These are phyloP conservation scores for Penicilliopsis zonata DNA, from an alignment of 495 filamentous ascomycete genomes.

Conservation along the genomic window DNA sequence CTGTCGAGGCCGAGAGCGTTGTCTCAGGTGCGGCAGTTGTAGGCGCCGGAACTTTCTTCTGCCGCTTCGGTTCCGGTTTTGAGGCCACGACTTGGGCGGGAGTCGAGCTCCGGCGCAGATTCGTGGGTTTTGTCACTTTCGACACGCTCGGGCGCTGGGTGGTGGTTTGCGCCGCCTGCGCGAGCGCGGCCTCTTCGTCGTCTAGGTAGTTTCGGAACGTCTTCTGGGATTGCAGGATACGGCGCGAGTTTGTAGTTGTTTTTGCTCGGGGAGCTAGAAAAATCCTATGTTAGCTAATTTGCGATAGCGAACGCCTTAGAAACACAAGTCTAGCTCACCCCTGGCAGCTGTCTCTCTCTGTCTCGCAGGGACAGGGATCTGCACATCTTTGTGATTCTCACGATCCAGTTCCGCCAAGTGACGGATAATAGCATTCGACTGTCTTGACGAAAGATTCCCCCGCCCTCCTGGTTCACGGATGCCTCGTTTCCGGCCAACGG, in stretches of 20 bases:
- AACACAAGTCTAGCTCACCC: constrained; percentile 16
- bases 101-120: constrained; percentile 19
- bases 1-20: not conserved
- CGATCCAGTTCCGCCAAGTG: constrained; percentile 70
- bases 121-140: constrained; percentile 10
- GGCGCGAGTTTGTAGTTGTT: constrained; percentile 69
- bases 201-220: constrained; percentile 84
- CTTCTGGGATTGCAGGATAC: constrained; percentile 84
- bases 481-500: constrained; percentile 51
- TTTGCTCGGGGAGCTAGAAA: constrained; percentile 31
- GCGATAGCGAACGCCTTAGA: not conserved
- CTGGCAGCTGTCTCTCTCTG: constrained; percentile 35
- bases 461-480: constrained; percentile 39
- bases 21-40: no score
- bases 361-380: constrained; percentile 51
- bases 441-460: constrained; percentile 56
- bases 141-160: constrained; percentile 4
- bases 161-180: constrained; percentile 26
- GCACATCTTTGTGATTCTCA: constrained; percentile 62
- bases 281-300: no score
- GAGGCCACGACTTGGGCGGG: constrained; percentile 14
- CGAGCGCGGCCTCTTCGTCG: constrained; percentile 67
- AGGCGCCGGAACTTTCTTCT: no score
- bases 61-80: constrained; percentile 7
- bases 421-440: constrained; percentile 63